These are phyloP conservation scores for Roridomyces roridus DNA, from an alignment of 768 basidiomycete genomes.

Conservation along the genomic window DNA sequence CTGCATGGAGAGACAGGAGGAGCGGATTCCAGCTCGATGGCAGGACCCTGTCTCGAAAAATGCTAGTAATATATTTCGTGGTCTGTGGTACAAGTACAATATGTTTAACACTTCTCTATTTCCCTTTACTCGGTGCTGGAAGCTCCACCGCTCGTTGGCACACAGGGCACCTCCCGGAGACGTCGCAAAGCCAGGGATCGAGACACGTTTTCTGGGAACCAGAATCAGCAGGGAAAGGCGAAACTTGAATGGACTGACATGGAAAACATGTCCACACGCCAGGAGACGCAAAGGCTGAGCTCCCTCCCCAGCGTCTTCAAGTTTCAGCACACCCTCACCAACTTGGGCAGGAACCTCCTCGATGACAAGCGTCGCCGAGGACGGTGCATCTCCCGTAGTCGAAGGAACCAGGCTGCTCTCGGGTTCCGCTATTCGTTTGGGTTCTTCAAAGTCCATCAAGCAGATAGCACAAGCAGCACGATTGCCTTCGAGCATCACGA, in stretches of 20 bases:
- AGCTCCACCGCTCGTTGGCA: conserved; percentile 80
- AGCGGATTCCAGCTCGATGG: neutral
- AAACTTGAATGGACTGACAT: conserved; percentile 58
- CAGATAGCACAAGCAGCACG: conserved; percentile 87
- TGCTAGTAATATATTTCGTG: conserved; percentile 20
- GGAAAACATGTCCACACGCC: conserved; percentile 87
- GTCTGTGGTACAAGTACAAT: conserved; percentile 13
- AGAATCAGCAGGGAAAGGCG: conserved; percentile 15
- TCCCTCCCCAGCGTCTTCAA: conserved; percentile 78
- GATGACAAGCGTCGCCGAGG: conserved; percentile 17
- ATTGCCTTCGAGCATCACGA: conserved; percentile 82
- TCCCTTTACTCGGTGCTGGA: conserved; percentile 41
- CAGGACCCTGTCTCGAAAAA: neutral
- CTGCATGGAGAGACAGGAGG: no score
- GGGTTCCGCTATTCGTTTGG: conserved; percentile 43
- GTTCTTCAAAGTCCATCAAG: conserved; percentile 85
- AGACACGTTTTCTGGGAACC: conserved; percentile 80
- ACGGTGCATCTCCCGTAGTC: conserved; percentile 5
- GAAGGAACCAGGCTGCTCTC: conserved; percentile 1
- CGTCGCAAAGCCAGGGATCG: conserved; percentile 87
- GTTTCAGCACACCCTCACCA: conserved; percentile 48
- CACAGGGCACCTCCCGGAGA: conserved; percentile 87
- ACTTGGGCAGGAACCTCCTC: conserved; percentile 40
- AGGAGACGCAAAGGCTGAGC: conserved; percentile 79
- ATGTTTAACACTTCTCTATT: conserved; percentile 26